Conservation (phyloP, 495 filamentous ascomycete genomes). For the Daldinia caldariorum region DNA sequence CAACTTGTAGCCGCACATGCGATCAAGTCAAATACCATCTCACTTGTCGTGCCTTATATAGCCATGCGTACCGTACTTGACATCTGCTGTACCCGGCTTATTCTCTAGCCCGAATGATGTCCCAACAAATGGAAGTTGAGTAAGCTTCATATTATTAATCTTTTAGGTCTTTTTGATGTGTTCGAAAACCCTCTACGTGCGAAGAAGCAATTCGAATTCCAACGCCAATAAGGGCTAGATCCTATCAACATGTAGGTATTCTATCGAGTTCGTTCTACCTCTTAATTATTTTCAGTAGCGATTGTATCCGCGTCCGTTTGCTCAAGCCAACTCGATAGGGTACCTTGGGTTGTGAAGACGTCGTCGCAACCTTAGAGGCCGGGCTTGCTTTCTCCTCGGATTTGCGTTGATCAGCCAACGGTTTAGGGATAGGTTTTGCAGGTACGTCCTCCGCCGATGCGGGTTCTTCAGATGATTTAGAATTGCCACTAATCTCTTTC, state of each 20-base stretch:
- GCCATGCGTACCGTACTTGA: too few relatives aligned
- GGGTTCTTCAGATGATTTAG: slow-evolving; percentile 26
- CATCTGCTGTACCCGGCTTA: too few relatives aligned
- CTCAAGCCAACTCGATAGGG: slow-evolving; percentile 74
- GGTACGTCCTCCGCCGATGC: slow-evolving; percentile 5
- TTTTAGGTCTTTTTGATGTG: too few relatives aligned
- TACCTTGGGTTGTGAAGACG: slow-evolving; percentile 54
- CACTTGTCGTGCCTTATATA: too few relatives aligned
- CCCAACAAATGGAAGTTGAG: too few relatives aligned
- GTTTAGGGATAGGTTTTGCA: slow-evolving; percentile 11
- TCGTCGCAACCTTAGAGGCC: slow-evolving; percentile 6
- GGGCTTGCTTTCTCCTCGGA: slow-evolving; percentile 24
- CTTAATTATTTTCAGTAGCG: slow-evolving; percentile 70
- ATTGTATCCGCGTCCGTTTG: slow-evolving; percentile 70
- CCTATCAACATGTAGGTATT: background rate
- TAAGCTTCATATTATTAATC: too few relatives aligned
- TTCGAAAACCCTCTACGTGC: background rate
- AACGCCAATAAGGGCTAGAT: background rate
- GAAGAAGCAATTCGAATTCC: background rate
- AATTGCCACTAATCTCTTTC: slow-evolving; percentile 39
- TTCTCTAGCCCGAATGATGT: too few relatives aligned
- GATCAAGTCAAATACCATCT: too few relatives aligned
- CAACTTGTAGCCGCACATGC: too few relatives aligned
- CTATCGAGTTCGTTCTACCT: slow-evolving; percentile 53
- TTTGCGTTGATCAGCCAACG: slow-evolving; percentile 15